These are phyloP conservation scores for Oryza longistaminata DNA, from an alignment of 176 grass and related monocot genomes.

Conservation along the genomic window DNA sequence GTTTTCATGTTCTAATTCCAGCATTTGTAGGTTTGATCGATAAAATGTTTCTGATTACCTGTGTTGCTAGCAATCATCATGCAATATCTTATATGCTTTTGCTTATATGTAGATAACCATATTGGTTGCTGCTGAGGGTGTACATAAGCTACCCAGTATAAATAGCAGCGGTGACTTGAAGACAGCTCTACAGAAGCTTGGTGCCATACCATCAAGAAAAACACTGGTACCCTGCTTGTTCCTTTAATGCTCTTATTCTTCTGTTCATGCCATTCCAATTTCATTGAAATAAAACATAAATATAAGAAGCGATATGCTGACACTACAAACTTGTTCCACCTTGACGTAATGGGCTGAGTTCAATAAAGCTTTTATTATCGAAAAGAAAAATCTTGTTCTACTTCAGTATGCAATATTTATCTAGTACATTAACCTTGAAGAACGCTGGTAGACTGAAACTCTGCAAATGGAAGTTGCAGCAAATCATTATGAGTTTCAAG, in stretches of 20 bases:
- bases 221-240: slow-evolving; percentile 63
- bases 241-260: slow-evolving; percentile 2
- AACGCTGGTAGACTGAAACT: neutral
- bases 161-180: slow-evolving; percentile 86
- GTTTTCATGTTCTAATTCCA: no score
- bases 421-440: neutral
- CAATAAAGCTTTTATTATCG: no score
- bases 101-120: slow-evolving; percentile 66
- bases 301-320: neutral
- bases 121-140: slow-evolving; percentile 86
- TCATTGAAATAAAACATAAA: neutral
- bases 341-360: neutral
- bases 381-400: no score
- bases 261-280: neutral
- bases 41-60: slow-evolving; percentile 20
- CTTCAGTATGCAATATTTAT: neutral
- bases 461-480: neutral
- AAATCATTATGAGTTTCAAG: slow-evolving; percentile 58
- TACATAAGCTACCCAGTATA: slow-evolving; percentile 80
- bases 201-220: slow-evolving; percentile 83
- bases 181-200: slow-evolving; percentile 76
- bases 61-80: neutral
- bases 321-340: neutral
- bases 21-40: neutral
- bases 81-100: slow-evolving; percentile 12